Evolutionary conservation across 2,329 filamentous ascomycete species (phyloP).

Genomic region (Scedosporium aurantiacum): DNA sequence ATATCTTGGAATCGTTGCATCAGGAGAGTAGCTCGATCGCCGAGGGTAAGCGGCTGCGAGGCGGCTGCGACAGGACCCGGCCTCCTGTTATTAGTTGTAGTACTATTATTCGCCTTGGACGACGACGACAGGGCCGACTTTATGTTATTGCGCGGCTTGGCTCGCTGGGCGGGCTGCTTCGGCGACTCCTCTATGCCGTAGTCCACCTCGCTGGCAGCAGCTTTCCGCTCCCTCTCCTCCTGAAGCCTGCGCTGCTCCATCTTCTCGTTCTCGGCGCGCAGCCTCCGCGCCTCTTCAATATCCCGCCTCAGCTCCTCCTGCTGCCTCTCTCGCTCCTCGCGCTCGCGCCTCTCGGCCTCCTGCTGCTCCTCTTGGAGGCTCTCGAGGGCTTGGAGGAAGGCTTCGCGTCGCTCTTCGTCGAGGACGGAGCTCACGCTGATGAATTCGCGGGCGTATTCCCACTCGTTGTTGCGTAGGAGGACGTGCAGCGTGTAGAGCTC

Average conservation of each 20-base stretch:
- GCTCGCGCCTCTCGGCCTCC: constrained; percentile 55
- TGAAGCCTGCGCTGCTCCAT: constrained; percentile 40
- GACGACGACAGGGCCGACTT: constrained; percentile 18
- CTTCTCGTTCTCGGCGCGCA: constrained; percentile 49
- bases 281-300: constrained; percentile 43
- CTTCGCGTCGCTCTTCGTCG: constrained; percentile 83
- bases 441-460: constrained; percentile 90
- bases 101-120: constrained; percentile 15
- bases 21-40: constrained; percentile 39
- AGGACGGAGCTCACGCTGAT: constrained; percentile 77
- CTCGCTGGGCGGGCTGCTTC: constrained; percentile 18
- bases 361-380: constrained; percentile 75
- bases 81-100: not conserved
- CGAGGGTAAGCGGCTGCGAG: constrained; percentile 26
- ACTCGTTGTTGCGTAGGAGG: constrained; percentile 84
- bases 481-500: constrained; percentile 94
- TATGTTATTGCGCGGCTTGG: constrained; percentile 9
- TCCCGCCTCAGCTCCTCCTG: constrained; percentile 46
- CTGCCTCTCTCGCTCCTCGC: constrained; percentile 42
- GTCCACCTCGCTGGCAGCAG: constrained; percentile 49
- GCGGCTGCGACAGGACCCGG: constrained; percentile 20
- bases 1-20: constrained; percentile 39
- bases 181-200: constrained; percentile 54
- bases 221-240: constrained; percentile 37
- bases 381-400: constrained; percentile 77